Evolutionary conservation across 495 filamentous ascomycete genomes (phyloP), one percentile per base, ranked within the genome.

Genomic region (Penicillium mononematosum): DNA sequence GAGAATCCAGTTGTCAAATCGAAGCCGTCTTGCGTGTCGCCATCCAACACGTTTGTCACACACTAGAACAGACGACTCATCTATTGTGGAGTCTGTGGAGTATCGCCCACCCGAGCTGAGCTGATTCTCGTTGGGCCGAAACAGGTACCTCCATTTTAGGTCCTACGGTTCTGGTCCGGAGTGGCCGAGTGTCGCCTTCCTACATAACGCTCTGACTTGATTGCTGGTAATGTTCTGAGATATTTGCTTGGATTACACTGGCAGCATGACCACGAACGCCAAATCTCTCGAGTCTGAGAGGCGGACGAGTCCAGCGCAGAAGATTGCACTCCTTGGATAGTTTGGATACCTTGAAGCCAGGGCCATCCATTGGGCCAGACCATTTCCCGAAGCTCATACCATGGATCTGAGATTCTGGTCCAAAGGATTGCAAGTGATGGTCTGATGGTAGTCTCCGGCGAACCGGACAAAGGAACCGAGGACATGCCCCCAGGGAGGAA

Each of bases 401-500:
- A 56, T 49, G 60, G 61, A 22, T 54, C 38, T 10, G 5, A 17
- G 1, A 10, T 11, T 36, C 55, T 50, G 53, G 58, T 58, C 55
- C 50, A 45, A 19, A 22, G 55, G 44, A 53, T 55, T 49, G 44
- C 19, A 31, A 55, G 50, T 9, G n/a, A 45, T 53, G 55, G 59
- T 29, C 53, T 38, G 42, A 55, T 53, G 61, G 50, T 39, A 58
- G 45, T 59, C 44, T 59, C 58, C 60, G 54, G 50, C 63, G 56
- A 66, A 68, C 63, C 60, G 48, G 63, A 63, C 51, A 45, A 60
- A 8, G 34, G 34, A 57, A 67, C 65, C 62, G 57, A 51, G 53
- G 50, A 58, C 41, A 48, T 46, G 32, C 19, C 7, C 31, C 12
- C 53, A 55, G 43, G 24, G 24, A 45, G 43, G 22, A 55, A 46